Evolutionary conservation across 495 filamentous ascomycete genomes (phyloP), one percentile per base, ranked within the genome.

Genomic region (Penicillium maclennaniae): DNA sequence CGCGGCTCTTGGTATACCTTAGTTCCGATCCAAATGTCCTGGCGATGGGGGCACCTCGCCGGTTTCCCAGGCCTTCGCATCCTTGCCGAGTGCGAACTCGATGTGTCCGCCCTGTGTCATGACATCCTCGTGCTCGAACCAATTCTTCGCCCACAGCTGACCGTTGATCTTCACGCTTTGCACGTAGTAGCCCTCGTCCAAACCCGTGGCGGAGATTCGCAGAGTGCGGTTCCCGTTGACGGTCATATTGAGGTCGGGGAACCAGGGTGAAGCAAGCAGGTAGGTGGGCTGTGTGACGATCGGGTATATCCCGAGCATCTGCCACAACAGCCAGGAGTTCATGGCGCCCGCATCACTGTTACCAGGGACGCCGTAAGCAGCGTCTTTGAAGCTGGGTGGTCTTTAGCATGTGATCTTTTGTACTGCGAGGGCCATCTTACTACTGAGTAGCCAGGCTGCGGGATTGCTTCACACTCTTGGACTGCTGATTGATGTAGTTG

Each of bases 321-420:
- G 82, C 84, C 83, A 88, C 20, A 88, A 59, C 14, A 86, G 69
- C 80, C 82, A 87, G 14, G 75, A 78, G 62, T 87, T 82, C 83
- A 88, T 87, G 8, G 86, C 84, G 16, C 83, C 85, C 1, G 84
- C 85, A 55, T 88, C 84, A 43, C 76, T 82, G 64, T 88, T 87
- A 0, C 86, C 84, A 1, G 85, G 86, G 1, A 87, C 66, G 0
- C 86, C 84, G 27, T 67, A 68, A 1, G 67, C 58, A 7, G 76
- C 72, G 43, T 71, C 68, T 23, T 69, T 60, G 58, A 70, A 71
- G 42, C 65, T 73, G 23, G 27, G 23, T 2, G 1, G 12, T 17
- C 27, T 49, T 43, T 23, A 40, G 38, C 7, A 40, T 19, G 16
- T 14, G 42, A 27, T 51, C 31, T 37, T n/a, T 25, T 34, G 19